Base-by-base conservation (phyloP, 495 filamentous ascomycete genomes). In the Penicillium silybi region DNA sequence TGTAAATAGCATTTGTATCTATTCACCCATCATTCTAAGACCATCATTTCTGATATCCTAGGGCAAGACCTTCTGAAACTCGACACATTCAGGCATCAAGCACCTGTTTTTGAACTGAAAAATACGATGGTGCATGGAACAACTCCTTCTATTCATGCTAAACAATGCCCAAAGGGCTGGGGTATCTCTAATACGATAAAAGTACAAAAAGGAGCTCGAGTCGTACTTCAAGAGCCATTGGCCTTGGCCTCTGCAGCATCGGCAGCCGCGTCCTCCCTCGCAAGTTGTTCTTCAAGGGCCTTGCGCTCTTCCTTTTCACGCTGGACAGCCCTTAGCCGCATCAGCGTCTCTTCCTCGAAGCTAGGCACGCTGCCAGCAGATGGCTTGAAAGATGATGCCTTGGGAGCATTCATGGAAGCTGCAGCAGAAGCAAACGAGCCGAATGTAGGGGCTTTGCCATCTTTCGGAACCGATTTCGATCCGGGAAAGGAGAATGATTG, bases 291-390 rank as follows among this genome's bases (percentile, higher is more conserved):
- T 51, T 81, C 81, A 15, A 83, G 59, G 15, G 78, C 69, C 34
- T 67, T 74, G 35, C 73, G 67, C 34, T 51, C 38, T 54, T 76
- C 74, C 60, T 82, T 83, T 57, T 85, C 80, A 10, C 70, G 64
- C 54, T 77, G 74, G 0, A 80, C 80, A 48, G 78, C 81, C 57
- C 82, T 84, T 46, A 86, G 53, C 27, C 81, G 69, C 63, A 85
- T 85, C 63, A 85, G 63, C 1, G 78, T 84, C 50, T 79, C 55
- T 34, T 86, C 82, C 57, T 86, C 72, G 26, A 84, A 48, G 50
- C 74, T 84, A 2, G 80, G 79, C 20, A 70, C 71, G 64, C 66
- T 11, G 62, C 18, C 64, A 0, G 57, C 56, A 10, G 65, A 63
- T 4, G 63, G 58, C 18, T 64, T 63, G 18, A 71, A 59, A 7